A percentile compares a stretch with the other conserved stretches of the same genome.
phyloP scores from a whole-genome alignment of 305 asterid species.

The Fraxinus velutina region DNA sequence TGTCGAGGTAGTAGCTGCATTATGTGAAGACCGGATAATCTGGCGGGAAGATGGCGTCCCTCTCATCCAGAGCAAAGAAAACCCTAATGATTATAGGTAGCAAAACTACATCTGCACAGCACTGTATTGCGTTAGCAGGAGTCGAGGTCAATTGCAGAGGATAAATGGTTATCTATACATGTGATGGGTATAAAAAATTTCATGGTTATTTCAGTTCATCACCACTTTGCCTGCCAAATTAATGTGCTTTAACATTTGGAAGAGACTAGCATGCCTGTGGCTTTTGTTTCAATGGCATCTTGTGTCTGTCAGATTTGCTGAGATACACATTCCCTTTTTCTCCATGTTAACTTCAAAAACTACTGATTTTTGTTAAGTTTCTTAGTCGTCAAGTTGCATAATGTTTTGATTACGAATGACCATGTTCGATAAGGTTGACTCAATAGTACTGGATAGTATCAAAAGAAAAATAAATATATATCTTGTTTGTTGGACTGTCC shows the following conservation, averaged over 20 bases:
- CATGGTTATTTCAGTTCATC: not conserved
- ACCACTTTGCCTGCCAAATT: not conserved
- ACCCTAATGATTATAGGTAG: constrained; percentile 38
- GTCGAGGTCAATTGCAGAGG: not conserved
- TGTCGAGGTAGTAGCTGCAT: constrained; percentile 54
- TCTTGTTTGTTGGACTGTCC: not conserved
- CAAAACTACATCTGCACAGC: not conserved
- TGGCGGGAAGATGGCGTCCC: constrained; percentile 90
- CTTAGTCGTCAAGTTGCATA: not conserved
- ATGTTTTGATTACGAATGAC: not conserved
- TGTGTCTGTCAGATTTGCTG: not conserved
- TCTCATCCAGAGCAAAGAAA: constrained; percentile 53
- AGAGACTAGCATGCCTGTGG: not conserved
- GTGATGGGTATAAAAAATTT: not conserved
- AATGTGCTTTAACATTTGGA: not conserved
- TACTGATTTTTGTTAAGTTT: not conserved
- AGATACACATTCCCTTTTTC: not conserved
- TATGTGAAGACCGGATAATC: constrained; percentile 62
- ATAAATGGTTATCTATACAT: not conserved
- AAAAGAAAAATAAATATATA: not conserved
- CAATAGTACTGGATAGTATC: not conserved
- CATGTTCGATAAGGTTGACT: not conserved
- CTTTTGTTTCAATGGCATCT: not conserved
- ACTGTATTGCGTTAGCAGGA: not conserved
- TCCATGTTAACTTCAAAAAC: not conserved